Evolutionary conservation across 805 yeast genomes (phyloP).

Genomic region (Saccharomycopsis javanensis): DNA sequence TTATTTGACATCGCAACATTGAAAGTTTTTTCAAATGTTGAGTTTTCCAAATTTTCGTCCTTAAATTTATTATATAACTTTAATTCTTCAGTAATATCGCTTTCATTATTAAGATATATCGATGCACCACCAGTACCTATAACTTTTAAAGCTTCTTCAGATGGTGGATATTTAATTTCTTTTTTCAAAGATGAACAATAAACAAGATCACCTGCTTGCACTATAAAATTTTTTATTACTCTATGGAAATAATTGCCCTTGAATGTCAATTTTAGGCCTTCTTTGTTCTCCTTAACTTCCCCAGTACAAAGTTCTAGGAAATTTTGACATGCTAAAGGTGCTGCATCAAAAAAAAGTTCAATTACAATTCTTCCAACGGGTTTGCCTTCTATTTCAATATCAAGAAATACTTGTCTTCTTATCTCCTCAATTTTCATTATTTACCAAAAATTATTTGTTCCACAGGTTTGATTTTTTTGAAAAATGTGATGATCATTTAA

Average conservation of each 20-base stretch:
- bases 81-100: slow-evolving; percentile 22
- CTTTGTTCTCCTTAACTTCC: slow-evolving; percentile 21
- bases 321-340: slow-evolving; percentile 49
- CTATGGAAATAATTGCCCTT: slow-evolving; percentile 47
- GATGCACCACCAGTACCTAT: slow-evolving; percentile 40
- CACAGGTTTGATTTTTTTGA: background rate
- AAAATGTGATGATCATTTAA: background rate
- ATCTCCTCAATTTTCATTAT: background rate
- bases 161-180: slow-evolving; percentile 8
- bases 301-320: slow-evolving; percentile 39
- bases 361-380: slow-evolving; percentile 52
- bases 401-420: slow-evolving; percentile 34
- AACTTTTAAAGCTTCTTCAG: slow-evolving; percentile 20
- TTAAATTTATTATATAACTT: slow-evolving; percentile 34
- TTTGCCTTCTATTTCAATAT: slow-evolving; percentile 36
- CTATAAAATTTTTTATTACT: slow-evolving; percentile 56
- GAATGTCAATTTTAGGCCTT: slow-evolving; percentile 27
- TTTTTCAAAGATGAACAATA: slow-evolving; percentile 29
- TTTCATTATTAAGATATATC: slow-evolving; percentile 26
- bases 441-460: background rate
- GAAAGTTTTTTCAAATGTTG: slow-evolving; percentile 34
- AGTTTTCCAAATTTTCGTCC: slow-evolving; percentile 46
- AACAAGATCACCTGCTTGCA: slow-evolving; percentile 57
- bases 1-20: slow-evolving; percentile 57
- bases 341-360: slow-evolving; percentile 37